phyloP scores from a whole-genome alignment of 352 stramenopile species.

The Proteromonas lacertae region DNA sequence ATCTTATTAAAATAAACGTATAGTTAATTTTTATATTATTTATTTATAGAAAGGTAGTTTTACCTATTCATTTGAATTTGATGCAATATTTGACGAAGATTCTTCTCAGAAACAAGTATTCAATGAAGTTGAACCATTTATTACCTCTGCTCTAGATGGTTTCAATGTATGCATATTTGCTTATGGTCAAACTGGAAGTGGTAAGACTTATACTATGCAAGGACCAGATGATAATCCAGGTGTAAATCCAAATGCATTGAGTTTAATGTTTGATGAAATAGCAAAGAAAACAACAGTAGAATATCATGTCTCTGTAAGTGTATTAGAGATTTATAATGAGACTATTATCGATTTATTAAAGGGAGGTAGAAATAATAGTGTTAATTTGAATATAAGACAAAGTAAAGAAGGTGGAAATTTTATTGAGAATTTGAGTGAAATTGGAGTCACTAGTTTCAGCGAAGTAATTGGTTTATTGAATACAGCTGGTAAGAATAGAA shows the following conservation, averaged over 20 bases:
- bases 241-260: too few relatives aligned
- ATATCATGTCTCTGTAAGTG: slow-evolving; percentile 59
- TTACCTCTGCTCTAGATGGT: slow-evolving; percentile 59
- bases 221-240: too few relatives aligned
- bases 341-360: slow-evolving; percentile 72
- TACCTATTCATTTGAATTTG: too few relatives aligned
- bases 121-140: too few relatives aligned
- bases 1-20: too few relatives aligned
- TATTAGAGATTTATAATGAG: slow-evolving; percentile 98
- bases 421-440: slow-evolving; percentile 7
- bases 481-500: slow-evolving; percentile 23
- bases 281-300: too few relatives aligned
- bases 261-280: too few relatives aligned
- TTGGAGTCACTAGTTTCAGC: slow-evolving; percentile 26
- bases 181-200: too few relatives aligned
- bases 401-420: slow-evolving; percentile 3
- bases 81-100: slow-evolving; percentile 66
- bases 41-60: too few relatives aligned
- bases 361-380: slow-evolving; percentile 9
- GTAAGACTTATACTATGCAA: too few relatives aligned
- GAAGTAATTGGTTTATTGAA: slow-evolving; percentile 36
- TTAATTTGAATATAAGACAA: slow-evolving; percentile 29
- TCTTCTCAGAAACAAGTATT: slow-evolving; percentile 60
- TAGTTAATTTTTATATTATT: too few relatives aligned
- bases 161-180: slow-evolving; percentile 56